phyloP scores from a whole-genome alignment of 116 monocot genomes.

The Thalassia testudinum region DNA sequence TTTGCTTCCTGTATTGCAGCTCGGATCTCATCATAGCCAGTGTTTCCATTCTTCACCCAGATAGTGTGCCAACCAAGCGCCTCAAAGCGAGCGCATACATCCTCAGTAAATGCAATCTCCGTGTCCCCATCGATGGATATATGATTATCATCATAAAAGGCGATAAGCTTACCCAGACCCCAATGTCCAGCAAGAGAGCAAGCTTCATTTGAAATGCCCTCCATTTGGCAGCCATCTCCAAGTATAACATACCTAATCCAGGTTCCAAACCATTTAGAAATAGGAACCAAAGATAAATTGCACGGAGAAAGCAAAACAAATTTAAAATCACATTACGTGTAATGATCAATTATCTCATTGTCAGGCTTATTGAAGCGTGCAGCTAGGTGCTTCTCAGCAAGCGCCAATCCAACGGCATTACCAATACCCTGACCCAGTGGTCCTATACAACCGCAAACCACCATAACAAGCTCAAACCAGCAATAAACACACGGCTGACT shows the following conservation, averaged over 20 bases:
- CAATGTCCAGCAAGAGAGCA: slow-evolving; percentile 82
- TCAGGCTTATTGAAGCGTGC: slow-evolving; percentile 92
- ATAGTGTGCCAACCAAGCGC: slow-evolving; percentile 95
- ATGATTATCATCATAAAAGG: slow-evolving; percentile 96
- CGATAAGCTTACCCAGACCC: slow-evolving; percentile 89
- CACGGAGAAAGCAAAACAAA: neutral
- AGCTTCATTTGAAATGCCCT: slow-evolving; percentile 78
- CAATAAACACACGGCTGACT: too few relatives aligned
- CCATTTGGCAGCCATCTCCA: slow-evolving; percentile 95
- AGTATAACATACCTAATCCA: slow-evolving; percentile 54
- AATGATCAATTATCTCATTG: slow-evolving; percentile 83
- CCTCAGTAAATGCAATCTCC: slow-evolving; percentile 89
- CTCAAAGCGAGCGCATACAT: slow-evolving; percentile 67
- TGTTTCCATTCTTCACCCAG: slow-evolving; percentile 98
- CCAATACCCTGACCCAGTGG: slow-evolving; percentile 91
- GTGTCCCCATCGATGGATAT: slow-evolving; percentile 96
- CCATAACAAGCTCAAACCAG: too few relatives aligned
- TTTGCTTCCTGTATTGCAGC: slow-evolving; percentile 85
- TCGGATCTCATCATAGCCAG: slow-evolving; percentile 82
- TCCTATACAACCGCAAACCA: slow-evolving; percentile 17
- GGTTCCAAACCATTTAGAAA: neutral
- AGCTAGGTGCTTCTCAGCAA: slow-evolving; percentile 81
- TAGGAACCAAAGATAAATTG: neutral
- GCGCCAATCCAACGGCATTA: slow-evolving; percentile 87
- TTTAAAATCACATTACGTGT: slow-evolving; percentile 39